Base-by-base conservation (phyloP, 768 basidiomycete genomes). In the Suillus tomentosus region DNA sequence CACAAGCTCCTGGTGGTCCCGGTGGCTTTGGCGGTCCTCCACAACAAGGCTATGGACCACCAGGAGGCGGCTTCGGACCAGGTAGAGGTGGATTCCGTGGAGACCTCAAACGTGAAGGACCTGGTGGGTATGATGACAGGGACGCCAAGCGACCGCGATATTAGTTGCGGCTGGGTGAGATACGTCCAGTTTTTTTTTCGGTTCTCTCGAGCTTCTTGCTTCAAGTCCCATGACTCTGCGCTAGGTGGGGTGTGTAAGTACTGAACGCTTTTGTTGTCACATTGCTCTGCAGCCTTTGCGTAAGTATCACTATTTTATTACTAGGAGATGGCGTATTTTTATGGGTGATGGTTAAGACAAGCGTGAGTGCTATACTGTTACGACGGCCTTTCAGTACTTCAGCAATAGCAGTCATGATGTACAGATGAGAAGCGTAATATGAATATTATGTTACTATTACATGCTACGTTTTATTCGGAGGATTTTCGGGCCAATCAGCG, bases 121-220 rank as follows among this genome's bases (percentile, higher is more conserved):
- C 88, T 61, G 87, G 88, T 79, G 88, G 88, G 76, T 91, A 84
- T 76, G 92, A 94, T 72, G 92, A 94, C 76, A 85, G 92, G 68
- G 92, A 93, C 68, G 71, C 82, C 40, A 94, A 94, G 78, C 89
- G 92, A 73, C 87, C 89, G 71, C 85, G 92, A 72, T 92, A 91
- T 78, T 94, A 86, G 83, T 68, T 71, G 76, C 71, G 74, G 73
- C 75, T 69, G 72, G 72, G 73, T 74, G 73, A 70, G 72, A 78
- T 68, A 71, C 69, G 61, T 63, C 65, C 68, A 65, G 67, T 66
- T 74, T 60, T 55, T 36, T 51, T 72, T 70, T 63, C 64, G 72
- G 65, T 70, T 72, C 65, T 65, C 47, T 65, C 48, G 67, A 66
- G 51, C 63, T 70, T 74, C 61, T 64, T 67, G 65, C 67, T 66